Percentiles rank a stretch among this genome's conserved stretches.
phyloP scores from a whole-genome alignment of 2,329 filamentous ascomycete species.

The Gliomastix tumulicola region DNA sequence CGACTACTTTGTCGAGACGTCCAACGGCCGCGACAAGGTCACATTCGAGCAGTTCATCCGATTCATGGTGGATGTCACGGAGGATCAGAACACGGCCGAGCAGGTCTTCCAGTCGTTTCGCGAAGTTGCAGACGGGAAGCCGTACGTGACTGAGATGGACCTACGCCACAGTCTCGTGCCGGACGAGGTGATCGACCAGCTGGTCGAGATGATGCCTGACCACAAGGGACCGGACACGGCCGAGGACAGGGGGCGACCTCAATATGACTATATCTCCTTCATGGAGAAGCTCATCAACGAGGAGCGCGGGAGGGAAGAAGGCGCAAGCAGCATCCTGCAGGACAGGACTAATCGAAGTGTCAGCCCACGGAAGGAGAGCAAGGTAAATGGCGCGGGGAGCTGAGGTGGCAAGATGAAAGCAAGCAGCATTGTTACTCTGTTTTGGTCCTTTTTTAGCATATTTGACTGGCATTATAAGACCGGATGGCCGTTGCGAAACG shows the following conservation, averaged over 20 bases:
- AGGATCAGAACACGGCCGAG: slow-evolving; percentile 97
- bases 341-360: slow-evolving; percentile 23
- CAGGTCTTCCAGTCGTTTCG: slow-evolving; percentile 97
- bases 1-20: slow-evolving; percentile 85
- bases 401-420: not conserved
- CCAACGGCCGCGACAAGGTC: slow-evolving; percentile 69
- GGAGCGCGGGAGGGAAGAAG: slow-evolving; percentile 17
- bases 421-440: too few relatives aligned
- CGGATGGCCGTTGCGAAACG: too few relatives aligned
- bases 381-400: slow-evolving; percentile 27
- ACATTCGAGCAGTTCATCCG: slow-evolving; percentile 98
- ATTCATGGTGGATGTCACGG: slow-evolving; percentile 98
- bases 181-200: slow-evolving; percentile 92
- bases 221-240: slow-evolving; percentile 82
- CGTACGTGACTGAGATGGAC: slow-evolving; percentile 97
- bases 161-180: slow-evolving; percentile 90
- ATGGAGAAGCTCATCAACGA: slow-evolving; percentile 78
- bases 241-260: slow-evolving; percentile 74
- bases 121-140: slow-evolving; percentile 96
- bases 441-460: too few relatives aligned
- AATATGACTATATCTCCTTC: slow-evolving; percentile 95
- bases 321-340: slow-evolving; percentile 19
- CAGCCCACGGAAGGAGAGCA: slow-evolving; percentile 22
- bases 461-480: too few relatives aligned
- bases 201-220: slow-evolving; percentile 77